These are phyloP conservation scores for Limnomonas spitsbergensis DNA, from an alignment of 139 green algal genomes.

Conservation along the genomic window DNA sequence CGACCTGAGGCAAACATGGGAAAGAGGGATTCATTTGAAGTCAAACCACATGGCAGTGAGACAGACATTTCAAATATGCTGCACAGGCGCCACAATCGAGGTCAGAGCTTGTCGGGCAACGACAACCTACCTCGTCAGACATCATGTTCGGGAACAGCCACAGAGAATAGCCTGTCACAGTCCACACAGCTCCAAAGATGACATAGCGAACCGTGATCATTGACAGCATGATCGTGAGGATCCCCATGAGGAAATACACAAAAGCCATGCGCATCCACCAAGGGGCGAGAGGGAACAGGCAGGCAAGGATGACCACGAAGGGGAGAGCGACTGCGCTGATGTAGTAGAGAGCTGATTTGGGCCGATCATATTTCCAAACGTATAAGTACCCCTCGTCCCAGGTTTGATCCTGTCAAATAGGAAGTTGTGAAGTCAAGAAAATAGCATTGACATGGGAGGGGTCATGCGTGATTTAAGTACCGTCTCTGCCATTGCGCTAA, in stretches of 20 bases:
- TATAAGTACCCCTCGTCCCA: slow-evolving; percentile 73
- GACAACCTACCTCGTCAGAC: slow-evolving; percentile 58
- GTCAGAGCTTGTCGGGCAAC: background rate
- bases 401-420: slow-evolving; percentile 39
- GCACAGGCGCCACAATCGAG: background rate
- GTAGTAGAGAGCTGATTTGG: slow-evolving; percentile 48
- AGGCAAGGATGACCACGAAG: slow-evolving; percentile 44
- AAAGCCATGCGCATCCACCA: slow-evolving; percentile 51
- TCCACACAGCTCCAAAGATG: slow-evolving; percentile 64
- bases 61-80: background rate
- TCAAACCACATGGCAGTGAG: background rate
- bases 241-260: slow-evolving; percentile 60
- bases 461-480: too few species aligned
- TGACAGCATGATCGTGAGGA: slow-evolving; percentile 48
- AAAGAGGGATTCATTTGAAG: background rate
- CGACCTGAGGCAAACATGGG: slow-evolving; percentile 24
- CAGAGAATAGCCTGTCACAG: slow-evolving; percentile 57
- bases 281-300: slow-evolving; percentile 63
- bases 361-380: slow-evolving; percentile 68
- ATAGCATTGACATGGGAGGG: too few species aligned
- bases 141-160: slow-evolving; percentile 86
- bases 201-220: slow-evolving; percentile 44
- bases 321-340: slow-evolving; percentile 31
- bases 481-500: too few species aligned
- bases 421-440: background rate